Percentiles rank a stretch among this genome's conserved stretches.
Conservation (phyloP, 1,284 basidiomycete genomes). For the Tylopilus orsonianus region DNA sequence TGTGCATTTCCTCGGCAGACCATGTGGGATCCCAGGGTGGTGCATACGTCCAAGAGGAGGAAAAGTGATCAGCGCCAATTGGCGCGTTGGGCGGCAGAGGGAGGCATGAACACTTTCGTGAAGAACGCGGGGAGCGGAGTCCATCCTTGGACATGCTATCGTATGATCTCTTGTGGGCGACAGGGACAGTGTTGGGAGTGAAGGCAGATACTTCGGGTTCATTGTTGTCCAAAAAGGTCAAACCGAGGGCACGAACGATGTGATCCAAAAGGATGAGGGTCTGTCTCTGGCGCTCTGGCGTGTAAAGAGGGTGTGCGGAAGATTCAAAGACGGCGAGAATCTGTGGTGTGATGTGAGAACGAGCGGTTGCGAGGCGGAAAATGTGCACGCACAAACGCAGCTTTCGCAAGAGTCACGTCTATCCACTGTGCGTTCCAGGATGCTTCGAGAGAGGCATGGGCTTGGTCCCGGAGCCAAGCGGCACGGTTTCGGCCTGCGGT, state of each 20-base stretch:
- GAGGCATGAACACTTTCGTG: slow-evolving; percentile 52
- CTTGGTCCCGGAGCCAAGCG: slow-evolving; percentile 51
- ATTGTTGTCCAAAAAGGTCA: slow-evolving; percentile 56
- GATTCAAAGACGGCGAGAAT: slow-evolving; percentile 73
- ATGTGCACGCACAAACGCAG: slow-evolving; percentile 60
- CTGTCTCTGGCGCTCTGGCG: slow-evolving; percentile 48
- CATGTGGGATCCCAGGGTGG: slow-evolving; percentile 63
- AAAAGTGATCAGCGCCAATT: slow-evolving; percentile 39
- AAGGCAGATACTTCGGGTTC: slow-evolving; percentile 57
- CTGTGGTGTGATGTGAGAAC: slow-evolving; percentile 36
- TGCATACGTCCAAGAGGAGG: slow-evolving; percentile 47
- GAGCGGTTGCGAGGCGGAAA: background rate
- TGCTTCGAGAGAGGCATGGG: slow-evolving; percentile 51
- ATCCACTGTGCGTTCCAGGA: slow-evolving; percentile 52
- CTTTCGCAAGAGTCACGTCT: slow-evolving; percentile 66
- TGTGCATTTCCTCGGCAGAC: slow-evolving; percentile 51
- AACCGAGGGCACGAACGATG: slow-evolving; percentile 53
- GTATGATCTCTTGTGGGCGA: slow-evolving; percentile 37
- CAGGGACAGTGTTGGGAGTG: slow-evolving; percentile 46
- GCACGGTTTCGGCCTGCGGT: slow-evolving; percentile 50
- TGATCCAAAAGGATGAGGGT: slow-evolving; percentile 61
- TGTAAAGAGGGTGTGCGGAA: slow-evolving; percentile 66
- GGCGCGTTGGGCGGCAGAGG: slow-evolving; percentile 40
- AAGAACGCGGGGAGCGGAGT: slow-evolving; percentile 26
- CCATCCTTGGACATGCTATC: slow-evolving; percentile 30